These are phyloP conservation scores for Fusarium veterinarium DNA, from an alignment of 2,329 filamentous ascomycete genomes.

Conservation along the genomic window DNA sequence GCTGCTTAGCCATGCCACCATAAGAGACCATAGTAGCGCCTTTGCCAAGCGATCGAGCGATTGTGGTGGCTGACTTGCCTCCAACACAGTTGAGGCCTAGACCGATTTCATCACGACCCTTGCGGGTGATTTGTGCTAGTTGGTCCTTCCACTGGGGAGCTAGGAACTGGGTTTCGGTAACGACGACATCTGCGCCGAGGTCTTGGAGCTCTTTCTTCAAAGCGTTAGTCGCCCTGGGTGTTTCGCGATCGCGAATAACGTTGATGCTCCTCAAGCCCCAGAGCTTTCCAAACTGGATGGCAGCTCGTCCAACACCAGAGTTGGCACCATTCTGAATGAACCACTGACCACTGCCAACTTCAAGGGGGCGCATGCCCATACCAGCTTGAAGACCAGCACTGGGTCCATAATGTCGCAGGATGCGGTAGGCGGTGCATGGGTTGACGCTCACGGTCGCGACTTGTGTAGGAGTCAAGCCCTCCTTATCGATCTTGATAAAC, in stretches of 20 bases:
- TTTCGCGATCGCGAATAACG: constrained; percentile 79
- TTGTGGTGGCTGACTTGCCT: constrained; percentile 81
- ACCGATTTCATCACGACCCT: constrained; percentile 76
- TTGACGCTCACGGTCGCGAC: constrained; percentile 92
- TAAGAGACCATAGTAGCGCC: constrained; percentile 89
- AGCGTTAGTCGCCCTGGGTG: constrained; percentile 70
- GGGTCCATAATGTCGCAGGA: constrained; percentile 82
- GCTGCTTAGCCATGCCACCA: constrained; percentile 93
- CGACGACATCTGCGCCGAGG: constrained; percentile 68
- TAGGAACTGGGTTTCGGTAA: constrained; percentile 67
- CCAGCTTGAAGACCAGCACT: constrained; percentile 58
- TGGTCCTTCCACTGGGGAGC: constrained; percentile 70
- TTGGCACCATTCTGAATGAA: constrained; percentile 98
- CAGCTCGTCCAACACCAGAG: constrained; percentile 88
- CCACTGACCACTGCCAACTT: constrained; percentile 76
- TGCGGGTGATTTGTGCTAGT: constrained; percentile 74
- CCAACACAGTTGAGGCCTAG: constrained; percentile 95
- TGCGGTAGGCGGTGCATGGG: constrained; percentile 92
- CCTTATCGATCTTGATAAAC: constrained; percentile 77
- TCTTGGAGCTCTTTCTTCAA: constrained; percentile 63
- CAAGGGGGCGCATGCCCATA: constrained; percentile 59
- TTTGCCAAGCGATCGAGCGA: constrained; percentile 79
- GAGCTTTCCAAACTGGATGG: constrained; percentile 84
- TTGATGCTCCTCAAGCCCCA: constrained; percentile 96
- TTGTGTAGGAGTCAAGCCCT: constrained; percentile 78